Conservation (phyloP, 768 basidiomycete species). For the Mycena pura region DNA sequence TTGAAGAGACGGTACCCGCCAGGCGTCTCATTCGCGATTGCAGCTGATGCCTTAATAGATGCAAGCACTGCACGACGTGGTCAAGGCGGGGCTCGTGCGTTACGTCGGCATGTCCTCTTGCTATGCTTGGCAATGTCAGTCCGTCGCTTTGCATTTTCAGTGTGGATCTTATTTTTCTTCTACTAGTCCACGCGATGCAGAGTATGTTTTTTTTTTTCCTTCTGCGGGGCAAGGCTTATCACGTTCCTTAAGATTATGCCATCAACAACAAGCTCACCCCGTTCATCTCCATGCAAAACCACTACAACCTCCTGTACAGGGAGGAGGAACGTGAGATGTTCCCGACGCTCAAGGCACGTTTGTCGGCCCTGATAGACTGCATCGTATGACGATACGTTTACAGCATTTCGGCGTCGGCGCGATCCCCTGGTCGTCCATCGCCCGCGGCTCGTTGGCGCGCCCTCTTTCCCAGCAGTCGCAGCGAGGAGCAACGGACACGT, state of each 20-base stretch:
- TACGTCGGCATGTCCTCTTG: slow-evolving; percentile 67
- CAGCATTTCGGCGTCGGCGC: too few relatives aligned
- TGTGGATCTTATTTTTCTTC: neutral
- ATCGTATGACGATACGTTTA: too few relatives aligned
- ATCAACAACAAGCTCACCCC: slow-evolving; percentile 61
- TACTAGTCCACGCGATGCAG: slow-evolving; percentile 63
- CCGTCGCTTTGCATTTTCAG: neutral
- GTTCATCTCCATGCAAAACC: slow-evolving; percentile 77
- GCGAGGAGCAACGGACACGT: too few relatives aligned
- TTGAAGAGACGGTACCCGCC: slow-evolving; percentile 57
- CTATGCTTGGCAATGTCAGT: slow-evolving; percentile 60
- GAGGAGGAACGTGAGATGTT: slow-evolving; percentile 75
- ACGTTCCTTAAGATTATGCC: slow-evolving; percentile 60
- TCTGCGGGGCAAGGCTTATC: neutral
- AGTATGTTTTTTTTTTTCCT: slow-evolving; percentile 36
- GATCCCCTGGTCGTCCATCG: too few relatives aligned
- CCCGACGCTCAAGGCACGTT: slow-evolving; percentile 62
- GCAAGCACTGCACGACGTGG: slow-evolving; percentile 73
- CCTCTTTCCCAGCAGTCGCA: too few relatives aligned
- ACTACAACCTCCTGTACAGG: slow-evolving; percentile 64
- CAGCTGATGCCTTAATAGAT: slow-evolving; percentile 44
- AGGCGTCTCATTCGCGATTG: neutral
- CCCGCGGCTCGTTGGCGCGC: neutral
- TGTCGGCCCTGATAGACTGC: too few relatives aligned
- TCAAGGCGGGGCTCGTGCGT: slow-evolving; percentile 66